Evolutionary conservation across 169 alveolate species (phyloP), one percentile per base, ranked within the genome.

Genomic region (Plasmodium adleri): DNA sequence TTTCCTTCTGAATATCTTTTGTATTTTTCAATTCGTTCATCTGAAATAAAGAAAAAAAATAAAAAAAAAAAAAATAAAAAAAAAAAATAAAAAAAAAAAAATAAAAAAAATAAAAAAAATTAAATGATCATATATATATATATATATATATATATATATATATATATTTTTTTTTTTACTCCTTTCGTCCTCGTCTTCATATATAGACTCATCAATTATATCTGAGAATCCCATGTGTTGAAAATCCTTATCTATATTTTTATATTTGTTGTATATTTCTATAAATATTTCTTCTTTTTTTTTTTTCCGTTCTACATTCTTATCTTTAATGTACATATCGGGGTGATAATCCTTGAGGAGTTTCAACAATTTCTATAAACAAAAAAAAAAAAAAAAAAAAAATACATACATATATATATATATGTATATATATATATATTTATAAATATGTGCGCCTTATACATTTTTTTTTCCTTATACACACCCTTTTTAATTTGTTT

Each of bases 1-100:
- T 62, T 76, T 72, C 88, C 88, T 43, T 76, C 88, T n/a, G 88
- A 49, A 43, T 76, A 76, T 64, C 88, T 50, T 7, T 39, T 62
- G 28, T 76, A 76, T 67, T 72, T 64, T 39, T 76, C 78, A 28
- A 76, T 22, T 64, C 88, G 49, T 20, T 76, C 88, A 26, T 50
- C 88, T 76, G 64, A 50, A 50, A 43, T 39, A 39, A 52, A 60
- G 22, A 72, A 12, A 60, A 49, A 52, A 32, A 15, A 60, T 17
- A 12, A 15, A 0, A 22, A 17, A 72, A 43, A 6, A 28, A 1
- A 3, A 6, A 8, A 59, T 59, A 3, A n/a, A 72, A 50, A 22
- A 52, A 52, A 26, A 13, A n/a, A 17, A 4, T 32, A 13, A 3
- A n/a, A 15, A 20, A 49, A 49, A 50, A 52, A 7, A 60, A 26